Evolutionary conservation across 148 eudicot species (phyloP).

Genomic region (Pouteria glomerata): DNA sequence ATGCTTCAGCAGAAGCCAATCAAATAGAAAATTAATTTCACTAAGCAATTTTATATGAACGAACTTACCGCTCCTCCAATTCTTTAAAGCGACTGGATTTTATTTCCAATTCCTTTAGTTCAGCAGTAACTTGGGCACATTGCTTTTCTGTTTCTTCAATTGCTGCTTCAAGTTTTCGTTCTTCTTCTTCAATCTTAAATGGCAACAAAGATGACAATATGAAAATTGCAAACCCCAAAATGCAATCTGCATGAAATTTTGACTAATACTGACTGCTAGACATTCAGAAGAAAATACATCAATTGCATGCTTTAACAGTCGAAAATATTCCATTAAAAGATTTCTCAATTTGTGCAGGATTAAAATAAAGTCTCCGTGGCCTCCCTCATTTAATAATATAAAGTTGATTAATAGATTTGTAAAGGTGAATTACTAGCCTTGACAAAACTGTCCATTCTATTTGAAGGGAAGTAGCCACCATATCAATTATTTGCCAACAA

Average conservation of each 20-base stretch:
- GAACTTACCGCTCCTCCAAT: constrained; percentile 78
- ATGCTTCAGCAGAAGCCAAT: background rate
- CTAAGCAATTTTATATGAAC: background rate
- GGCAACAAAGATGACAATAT: constrained; percentile 18
- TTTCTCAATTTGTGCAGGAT: background rate
- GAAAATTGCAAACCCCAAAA: constrained; percentile 12
- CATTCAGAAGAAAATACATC: constrained; percentile 2
- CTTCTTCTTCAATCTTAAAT: constrained; percentile 89
- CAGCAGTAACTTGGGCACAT: constrained; percentile 66
- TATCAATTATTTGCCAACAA: background rate
- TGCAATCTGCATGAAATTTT: constrained; percentile 2
- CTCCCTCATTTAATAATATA: background rate
- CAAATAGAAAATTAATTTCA: background rate
- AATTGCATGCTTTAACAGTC: background rate
- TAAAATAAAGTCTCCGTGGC: background rate
- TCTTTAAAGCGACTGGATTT: constrained; percentile 89
- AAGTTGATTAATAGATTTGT: background rate
- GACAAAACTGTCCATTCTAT: background rate
- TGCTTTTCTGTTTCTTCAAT: constrained; percentile 93
- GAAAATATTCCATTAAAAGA: background rate
- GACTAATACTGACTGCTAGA: background rate
- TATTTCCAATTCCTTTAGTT: constrained; percentile 81
- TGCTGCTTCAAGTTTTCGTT: constrained; percentile 85
- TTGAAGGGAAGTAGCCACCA: constrained; percentile 1
- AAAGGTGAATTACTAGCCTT: background rate